Evolutionary conservation across 1,139 yeast genomes (phyloP).

Genomic region (Protomyces macrosporus): DNA sequence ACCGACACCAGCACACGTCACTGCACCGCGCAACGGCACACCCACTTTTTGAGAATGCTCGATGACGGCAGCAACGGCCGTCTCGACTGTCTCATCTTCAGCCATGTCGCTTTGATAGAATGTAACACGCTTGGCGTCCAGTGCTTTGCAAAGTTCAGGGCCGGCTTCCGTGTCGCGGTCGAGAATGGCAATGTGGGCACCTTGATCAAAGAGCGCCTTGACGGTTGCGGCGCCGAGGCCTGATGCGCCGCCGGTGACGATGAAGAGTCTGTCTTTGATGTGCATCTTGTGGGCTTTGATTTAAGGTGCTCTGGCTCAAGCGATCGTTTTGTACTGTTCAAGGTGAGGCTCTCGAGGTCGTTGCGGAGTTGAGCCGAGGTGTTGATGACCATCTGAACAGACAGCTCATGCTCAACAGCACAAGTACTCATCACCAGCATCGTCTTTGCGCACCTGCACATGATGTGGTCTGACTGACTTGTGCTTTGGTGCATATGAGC

Average conservation of each 20-base stretch:
- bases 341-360: neutral
- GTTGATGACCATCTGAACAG: too few relatives aligned
- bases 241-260: slow-evolving; percentile 26
- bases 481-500: too few relatives aligned
- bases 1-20: slow-evolving; percentile 31
- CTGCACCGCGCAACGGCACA: slow-evolving; percentile 28
- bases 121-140: neutral
- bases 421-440: too few relatives aligned
- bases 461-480: too few relatives aligned
- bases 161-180: slow-evolving; percentile 29
- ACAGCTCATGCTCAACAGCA: too few relatives aligned
- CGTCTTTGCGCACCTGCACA: too few relatives aligned
- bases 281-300: slow-evolving; percentile 5
- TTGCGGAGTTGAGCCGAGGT: neutral
- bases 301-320: neutral
- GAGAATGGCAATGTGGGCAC: slow-evolving; percentile 31
- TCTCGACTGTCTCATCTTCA: slow-evolving; percentile 22
- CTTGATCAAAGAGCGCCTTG: slow-evolving; percentile 15
- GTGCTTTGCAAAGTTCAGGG: slow-evolving; percentile 3
- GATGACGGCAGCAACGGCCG: slow-evolving; percentile 26
- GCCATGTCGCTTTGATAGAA: slow-evolving; percentile 30
- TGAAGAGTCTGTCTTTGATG: slow-evolving; percentile 16
- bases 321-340: neutral
- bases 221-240: slow-evolving; percentile 32
- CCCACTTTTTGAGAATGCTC: slow-evolving; percentile 24